Evolutionary conservation across 441 rosid genomes (phyloP), one percentile per base, ranked within the genome.

Genomic region (Erodium moschatum): DNA sequence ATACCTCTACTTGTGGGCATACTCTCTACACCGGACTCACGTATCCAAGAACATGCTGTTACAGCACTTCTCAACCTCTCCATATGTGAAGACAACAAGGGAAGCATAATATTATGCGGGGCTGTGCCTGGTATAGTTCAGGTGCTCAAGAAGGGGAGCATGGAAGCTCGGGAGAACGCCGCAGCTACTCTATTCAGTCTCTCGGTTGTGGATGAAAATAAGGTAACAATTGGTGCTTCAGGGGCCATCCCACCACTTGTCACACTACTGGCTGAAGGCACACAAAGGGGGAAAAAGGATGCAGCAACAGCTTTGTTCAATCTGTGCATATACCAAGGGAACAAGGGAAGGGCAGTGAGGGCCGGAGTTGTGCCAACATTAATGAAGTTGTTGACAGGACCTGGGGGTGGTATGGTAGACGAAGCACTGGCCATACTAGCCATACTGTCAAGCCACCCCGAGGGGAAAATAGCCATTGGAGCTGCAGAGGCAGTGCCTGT

Each of bases 291-390:
- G 65, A 93, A 86, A 82, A 89, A 90, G 78, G 98, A 93, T 65
- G 98, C 97, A 1, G 98, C 98, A 0, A 93, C 98, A 15, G 97
- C 98, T 40, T 88, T 93, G n/a, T 93, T 93, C 81, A 93, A 93
- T 77, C 77, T 93, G 80, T 89, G 98, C 78, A 93, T 93, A 21
- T 93, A 84, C 79, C 98, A 90, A 78, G 98, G 98, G 67, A 93
- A 93, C 86, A 93, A 90, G 73, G 98, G 97, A 42, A 89, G 85
- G 83, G 97, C 98, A 10, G 83, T 93, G 58, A 83, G 97, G 69
- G 97, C 97, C 18, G 95, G 97, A 70, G 91, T 90, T 70, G 84
- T 93, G 58, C 96, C 93, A 15, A 93, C 86, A 0, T 74, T 93
- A 64, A 87, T 87, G 87, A 72, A 65, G 56, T 83, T 93, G 69